Base-by-base conservation (phyloP, 192 early-diverging fungal species). In the Coemansia guatemalensis region DNA sequence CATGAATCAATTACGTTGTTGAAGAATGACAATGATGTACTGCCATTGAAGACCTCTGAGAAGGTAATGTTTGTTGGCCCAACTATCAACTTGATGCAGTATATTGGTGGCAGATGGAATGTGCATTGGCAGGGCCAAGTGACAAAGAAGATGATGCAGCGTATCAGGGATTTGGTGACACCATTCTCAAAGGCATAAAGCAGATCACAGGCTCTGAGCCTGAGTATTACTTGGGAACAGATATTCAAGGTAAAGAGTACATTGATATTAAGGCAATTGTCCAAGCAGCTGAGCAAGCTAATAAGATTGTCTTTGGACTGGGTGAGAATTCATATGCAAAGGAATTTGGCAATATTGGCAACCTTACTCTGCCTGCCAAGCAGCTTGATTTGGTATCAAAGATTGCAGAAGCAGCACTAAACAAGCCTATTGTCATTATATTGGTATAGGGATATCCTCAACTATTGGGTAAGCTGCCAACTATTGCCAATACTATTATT, bases 251-350 rank as follows among this genome's bases (percentile, higher is more conserved):
- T 1, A 72, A 61, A 57, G 78, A 23, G 17, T 62, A 39, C 20
- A 72, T 80, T 18, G 80, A 85, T 30, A 81, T 83, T 53, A 73
- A 75, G 20, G 59, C 62, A 4, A 32, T 69, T 8, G 24, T 74
- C 25, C 47, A n/a, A 1, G 71, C 72, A 0, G 74, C 72, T 27
- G 26, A 62, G 35, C 50, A 73, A 47, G 85, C 78, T 5, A 85
- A 88, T 35, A 82, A 74, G 30, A 64, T 86, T 32, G 73, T 88
- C 17, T 44, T 85, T 24, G 79, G 80, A 5, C 55, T 86, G 17
- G 86, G 86, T 6, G 86, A 88, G 60, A 68, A 82, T 55, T 68
- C 85, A 6, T 88, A 88, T 48, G 78, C 86, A 9, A 84, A 88
- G 60, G 72, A 81, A 29, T 52, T 75, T 8, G 86, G 86, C 32